Evolutionary conservation across 73 alveolate genomes (phyloP), one percentile per base, ranked within the genome.

Genomic region (Paramecium primaurelia): DNA sequence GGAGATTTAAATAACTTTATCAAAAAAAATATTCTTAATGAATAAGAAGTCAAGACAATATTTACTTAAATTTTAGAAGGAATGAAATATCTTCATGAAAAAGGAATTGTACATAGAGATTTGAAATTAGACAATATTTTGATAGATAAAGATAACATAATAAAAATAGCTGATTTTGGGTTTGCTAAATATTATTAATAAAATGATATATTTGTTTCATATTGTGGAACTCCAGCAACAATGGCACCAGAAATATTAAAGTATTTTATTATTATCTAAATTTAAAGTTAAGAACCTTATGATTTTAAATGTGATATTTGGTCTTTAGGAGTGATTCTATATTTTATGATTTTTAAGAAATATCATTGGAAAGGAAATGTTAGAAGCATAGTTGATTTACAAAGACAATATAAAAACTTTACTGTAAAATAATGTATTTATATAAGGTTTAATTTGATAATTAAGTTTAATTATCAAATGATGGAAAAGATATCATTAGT

Each of bases 61-160:
- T 73, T 34, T 20, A 34, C 59, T 1, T 89, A 96, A 88, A 86
- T 97, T 30, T 64, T 96, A 9, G 86, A 71, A 4, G 98, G 97
- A 32, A 32, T 96, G 77, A 86, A 94, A 60, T 96, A 95, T 73
- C 84, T 97, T 4, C 97, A 96, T 86, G 89, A 91, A 26, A 71
- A 92, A 58, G 93, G 93, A 18, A 93, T 96, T 45, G 94, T 93
- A 32, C 98, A 97, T 83, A 38, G 99, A 86, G 99, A 97, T 86
- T 47, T 97, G 45, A 97, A 97, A 86, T 97, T 97, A 6, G 99
- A 96, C 86, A 97, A 97, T 77, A 86, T 95, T 16, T 59, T 95
- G 40, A 93, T 95, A 22, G 77, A 86, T 40, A 20, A 38, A 6
- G 80, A 87, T 38, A 64, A 64, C 58, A 60, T 16, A 20, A 42